Conservation (phyloP, 2,329 filamentous ascomycete species). For the Xylariomycetidae sp. region DNA sequence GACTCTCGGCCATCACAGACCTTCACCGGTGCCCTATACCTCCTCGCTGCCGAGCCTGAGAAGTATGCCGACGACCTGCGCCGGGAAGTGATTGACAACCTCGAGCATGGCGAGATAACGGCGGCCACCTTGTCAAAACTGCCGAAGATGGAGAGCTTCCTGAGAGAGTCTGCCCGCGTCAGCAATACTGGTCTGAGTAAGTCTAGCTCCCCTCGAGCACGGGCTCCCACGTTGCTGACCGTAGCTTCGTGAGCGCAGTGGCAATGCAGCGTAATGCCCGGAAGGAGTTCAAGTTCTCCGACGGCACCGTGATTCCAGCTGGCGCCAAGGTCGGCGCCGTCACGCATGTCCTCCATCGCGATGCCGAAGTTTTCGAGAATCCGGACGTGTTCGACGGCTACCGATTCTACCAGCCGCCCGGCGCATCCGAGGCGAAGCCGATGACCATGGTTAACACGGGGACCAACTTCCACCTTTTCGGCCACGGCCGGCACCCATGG, state of each 20-base stretch:
- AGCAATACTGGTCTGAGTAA: constrained; percentile 6
- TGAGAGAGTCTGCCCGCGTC: constrained; percentile 4
- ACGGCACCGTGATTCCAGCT: constrained; percentile 4
- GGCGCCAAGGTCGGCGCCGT: constrained; percentile 5
- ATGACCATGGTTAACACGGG: constrained; percentile 4
- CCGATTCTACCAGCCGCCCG: constrained; percentile 4
- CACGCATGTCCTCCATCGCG: constrained; percentile 1
- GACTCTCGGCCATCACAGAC: no score
- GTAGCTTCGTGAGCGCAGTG: no score
- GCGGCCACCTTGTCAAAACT: neutral
- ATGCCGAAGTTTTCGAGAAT: constrained; percentile 5
- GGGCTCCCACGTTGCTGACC: no score
- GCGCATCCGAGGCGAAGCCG: constrained; percentile 2
- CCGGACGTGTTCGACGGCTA: constrained; percentile 6
- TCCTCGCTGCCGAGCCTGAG: constrained; percentile 3
- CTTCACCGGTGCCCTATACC: constrained; percentile 3
- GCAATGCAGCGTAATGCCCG: constrained; percentile 7
- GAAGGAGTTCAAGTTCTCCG: constrained; percentile 6
- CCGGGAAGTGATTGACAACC: constrained; percentile 1
- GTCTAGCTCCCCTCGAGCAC: neutral
- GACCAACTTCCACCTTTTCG: constrained; percentile 6
- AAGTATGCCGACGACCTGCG: constrained; percentile 4
- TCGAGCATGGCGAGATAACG: constrained; percentile 5
- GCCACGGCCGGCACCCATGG: constrained; percentile 6
- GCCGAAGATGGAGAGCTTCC: constrained; percentile 7